Percentiles rank a stretch among this genome's conserved stretches.
These are phyloP conservation scores for Phytophthora lateralis DNA, from an alignment of 352 stramenopile genomes.

Conservation along the genomic window DNA sequence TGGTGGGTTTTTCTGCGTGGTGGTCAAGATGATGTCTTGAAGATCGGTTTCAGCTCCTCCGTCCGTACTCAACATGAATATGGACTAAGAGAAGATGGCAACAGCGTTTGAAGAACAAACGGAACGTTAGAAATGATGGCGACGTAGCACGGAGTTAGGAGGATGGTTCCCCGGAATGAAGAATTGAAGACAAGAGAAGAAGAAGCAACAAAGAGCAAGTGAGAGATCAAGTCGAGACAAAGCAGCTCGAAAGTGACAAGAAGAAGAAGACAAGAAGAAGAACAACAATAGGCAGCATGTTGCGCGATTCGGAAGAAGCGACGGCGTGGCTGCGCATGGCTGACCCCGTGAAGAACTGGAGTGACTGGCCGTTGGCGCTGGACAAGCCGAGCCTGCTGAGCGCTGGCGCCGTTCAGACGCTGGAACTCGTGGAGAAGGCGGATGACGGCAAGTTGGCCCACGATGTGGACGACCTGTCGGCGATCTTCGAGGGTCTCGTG, in stretches of 20 bases:
- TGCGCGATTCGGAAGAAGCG: slow-evolving; percentile 66
- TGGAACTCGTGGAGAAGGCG: slow-evolving; percentile 64
- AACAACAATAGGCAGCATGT: slow-evolving; percentile 48
- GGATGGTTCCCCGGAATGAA: slow-evolving; percentile 84
- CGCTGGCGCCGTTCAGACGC: slow-evolving; percentile 22
- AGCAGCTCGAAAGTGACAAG: slow-evolving; percentile 34
- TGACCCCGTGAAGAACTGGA: slow-evolving; percentile 55
- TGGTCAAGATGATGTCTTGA: slow-evolving; percentile 84
- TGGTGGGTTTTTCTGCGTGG: slow-evolving; percentile 68
- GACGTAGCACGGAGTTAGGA: slow-evolving; percentile 78
- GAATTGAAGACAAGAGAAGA: slow-evolving; percentile 77
- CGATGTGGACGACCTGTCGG: slow-evolving; percentile 77
- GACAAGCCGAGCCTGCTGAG: slow-evolving; percentile 46
- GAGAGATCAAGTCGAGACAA: slow-evolving; percentile 54
- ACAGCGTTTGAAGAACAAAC: slow-evolving; percentile 68
- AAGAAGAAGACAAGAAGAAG: slow-evolving; percentile 40
- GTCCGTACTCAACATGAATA: slow-evolving; percentile 72
- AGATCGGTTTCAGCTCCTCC: slow-evolving; percentile 59
- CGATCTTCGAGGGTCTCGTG: slow-evolving; percentile 76
- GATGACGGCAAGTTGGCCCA: slow-evolving; percentile 76
- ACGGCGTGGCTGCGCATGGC: slow-evolving; percentile 57
- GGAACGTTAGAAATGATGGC: slow-evolving; percentile 81
- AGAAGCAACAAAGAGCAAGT: slow-evolving; percentile 49
- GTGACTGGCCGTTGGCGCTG: slow-evolving; percentile 48
- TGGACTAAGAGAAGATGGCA: slow-evolving; percentile 51